A percentile compares a stretch with the other conserved stretches of the same genome.
phyloP scores from a whole-genome alignment of 129 eudicot genomes.

The Lactuca saligna region DNA sequence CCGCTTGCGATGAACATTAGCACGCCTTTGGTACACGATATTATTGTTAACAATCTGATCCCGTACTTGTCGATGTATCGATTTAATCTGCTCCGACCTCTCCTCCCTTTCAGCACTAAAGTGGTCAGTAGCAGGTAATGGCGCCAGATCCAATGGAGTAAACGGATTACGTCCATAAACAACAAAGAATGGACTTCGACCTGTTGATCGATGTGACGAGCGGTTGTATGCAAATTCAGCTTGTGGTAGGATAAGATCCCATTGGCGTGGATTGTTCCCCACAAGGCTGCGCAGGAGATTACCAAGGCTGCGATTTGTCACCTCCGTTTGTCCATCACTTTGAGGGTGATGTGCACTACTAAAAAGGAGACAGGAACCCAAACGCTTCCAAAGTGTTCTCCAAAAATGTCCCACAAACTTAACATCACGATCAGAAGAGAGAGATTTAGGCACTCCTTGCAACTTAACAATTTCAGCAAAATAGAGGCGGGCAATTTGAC shows the following conservation, averaged over 20 bases:
- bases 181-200: neutral
- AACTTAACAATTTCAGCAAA: no score
- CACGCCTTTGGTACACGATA: no score
- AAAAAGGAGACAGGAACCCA: neutral
- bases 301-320: neutral
- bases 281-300: neutral
- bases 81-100: neutral
- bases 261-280: neutral
- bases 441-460: no score
- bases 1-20: no score
- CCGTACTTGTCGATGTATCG: neutral
- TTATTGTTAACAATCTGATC: neutral
- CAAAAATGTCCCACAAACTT: no score
- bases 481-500: no score
- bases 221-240: neutral
- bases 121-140: neutral
- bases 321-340: neutral
- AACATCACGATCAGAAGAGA: no score
- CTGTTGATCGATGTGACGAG: neutral
- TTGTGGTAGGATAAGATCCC: neutral
- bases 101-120: neutral
- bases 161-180: neutral
- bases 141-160: no score
- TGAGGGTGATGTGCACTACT: constrained; percentile 2
- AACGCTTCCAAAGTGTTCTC: neutral